These are phyloP conservation scores for Didymella pomorum DNA, from an alignment of 2,329 filamentous ascomycete genomes.

Conservation along the genomic window DNA sequence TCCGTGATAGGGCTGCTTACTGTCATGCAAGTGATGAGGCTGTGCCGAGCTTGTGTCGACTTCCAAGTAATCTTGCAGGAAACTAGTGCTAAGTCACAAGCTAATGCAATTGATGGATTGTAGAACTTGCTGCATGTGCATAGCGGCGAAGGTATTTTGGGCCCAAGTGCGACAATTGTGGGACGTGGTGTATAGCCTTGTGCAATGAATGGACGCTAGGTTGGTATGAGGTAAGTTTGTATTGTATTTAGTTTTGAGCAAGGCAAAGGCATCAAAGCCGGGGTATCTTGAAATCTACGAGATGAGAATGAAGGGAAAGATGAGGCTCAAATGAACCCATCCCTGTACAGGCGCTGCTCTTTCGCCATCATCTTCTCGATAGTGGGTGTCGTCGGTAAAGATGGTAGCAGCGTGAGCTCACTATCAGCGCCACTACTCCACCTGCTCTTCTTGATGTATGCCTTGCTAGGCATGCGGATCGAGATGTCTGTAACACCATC, in stretches of 20 bases:
- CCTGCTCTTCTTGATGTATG: constrained; percentile 5
- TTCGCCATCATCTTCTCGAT: constrained; percentile 6
- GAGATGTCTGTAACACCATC: neutral
- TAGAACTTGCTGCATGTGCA: neutral
- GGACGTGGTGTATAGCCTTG: neutral
- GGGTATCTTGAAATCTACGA: constrained; percentile 4
- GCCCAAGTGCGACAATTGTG: neutral
- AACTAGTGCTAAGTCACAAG: neutral
- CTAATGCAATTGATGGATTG: neutral
- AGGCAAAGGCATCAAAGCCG: neutral
- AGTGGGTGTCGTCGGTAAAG: constrained; percentile 5
- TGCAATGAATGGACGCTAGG: neutral
- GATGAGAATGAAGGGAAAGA: neutral
- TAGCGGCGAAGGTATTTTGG: neutral
- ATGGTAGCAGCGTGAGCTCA: constrained; percentile 7
- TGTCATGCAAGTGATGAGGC: neutral
- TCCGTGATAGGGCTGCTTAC: neutral
- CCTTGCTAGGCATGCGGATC: constrained; percentile 3
- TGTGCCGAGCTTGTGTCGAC: neutral
- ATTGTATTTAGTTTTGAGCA: neutral
- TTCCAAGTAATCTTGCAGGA: neutral
- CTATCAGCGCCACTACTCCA: constrained; percentile 12
- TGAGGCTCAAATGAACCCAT: constrained; percentile 2
- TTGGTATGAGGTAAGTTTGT: neutral
- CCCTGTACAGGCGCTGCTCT: constrained; percentile 7